Conservation (phyloP, 805 yeast species). For the Brettanomyces anomalus region DNA sequence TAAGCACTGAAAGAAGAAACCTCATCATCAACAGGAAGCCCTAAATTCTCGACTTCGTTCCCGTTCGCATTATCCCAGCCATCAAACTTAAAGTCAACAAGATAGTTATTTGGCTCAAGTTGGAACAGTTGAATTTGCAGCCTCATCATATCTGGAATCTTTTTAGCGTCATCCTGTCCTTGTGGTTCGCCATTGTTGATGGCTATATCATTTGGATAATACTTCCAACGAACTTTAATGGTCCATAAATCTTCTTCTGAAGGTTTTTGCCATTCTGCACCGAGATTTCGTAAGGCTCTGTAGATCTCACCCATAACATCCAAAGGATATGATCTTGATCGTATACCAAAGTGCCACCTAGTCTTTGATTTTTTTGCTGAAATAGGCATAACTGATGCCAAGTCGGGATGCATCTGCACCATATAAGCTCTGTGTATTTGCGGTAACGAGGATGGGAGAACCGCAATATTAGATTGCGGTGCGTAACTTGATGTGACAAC, state of each 20-base stretch:
- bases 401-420: conserved; percentile 36
- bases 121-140: conserved; percentile 97
- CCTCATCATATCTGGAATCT: conserved; percentile 75
- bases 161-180: conserved; percentile 6
- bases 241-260: conserved; percentile 95
- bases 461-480: conserved; percentile 79
- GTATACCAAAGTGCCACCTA: conserved; percentile 97
- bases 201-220: conserved; percentile 30
- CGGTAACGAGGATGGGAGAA: conserved; percentile 88
- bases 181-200: neutral
- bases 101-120: conserved; percentile 88
- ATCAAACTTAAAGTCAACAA: conserved; percentile 95
- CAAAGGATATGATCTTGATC: conserved; percentile 91
- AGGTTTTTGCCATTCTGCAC: conserved; percentile 97
- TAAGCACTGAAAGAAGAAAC: conserved; percentile 90
- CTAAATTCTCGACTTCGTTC: neutral
- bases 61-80: conserved; percentile 60
- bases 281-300: conserved; percentile 83
- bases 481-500: conserved; percentile 29
- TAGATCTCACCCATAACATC: conserved; percentile 99
- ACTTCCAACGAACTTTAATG: conserved; percentile 89
- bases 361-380: conserved; percentile 79
- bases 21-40: conserved; percentile 46
- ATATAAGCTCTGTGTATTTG: conserved; percentile 90
- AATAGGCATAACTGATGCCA: conserved; percentile 33